A percentile compares a stretch with the other conserved stretches of the same genome.
phyloP scores from a whole-genome alignment of 495 filamentous ascomycete genomes.

The Durotheca rogersii region DNA sequence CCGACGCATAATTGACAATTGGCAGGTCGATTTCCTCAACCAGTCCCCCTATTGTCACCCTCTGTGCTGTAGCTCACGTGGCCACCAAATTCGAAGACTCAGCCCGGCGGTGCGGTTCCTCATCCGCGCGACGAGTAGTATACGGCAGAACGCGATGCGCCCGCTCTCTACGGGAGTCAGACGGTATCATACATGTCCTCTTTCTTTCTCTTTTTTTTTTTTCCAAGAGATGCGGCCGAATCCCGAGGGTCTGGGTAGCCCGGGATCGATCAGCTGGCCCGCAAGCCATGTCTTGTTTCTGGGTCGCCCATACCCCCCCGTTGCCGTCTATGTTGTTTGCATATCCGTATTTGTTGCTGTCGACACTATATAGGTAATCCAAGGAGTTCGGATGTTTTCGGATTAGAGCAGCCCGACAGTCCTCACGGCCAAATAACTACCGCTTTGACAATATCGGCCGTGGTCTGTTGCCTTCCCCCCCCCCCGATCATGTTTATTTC shows the following conservation, averaged over 20 bases:
- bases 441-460: constrained; percentile 8
- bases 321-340: not conserved
- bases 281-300: constrained; percentile 10
- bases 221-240: constrained; percentile 1
- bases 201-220: too few relatives aligned
- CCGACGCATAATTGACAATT: constrained; percentile 20
- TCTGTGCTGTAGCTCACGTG: constrained; percentile 17
- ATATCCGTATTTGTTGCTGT: not conserved
- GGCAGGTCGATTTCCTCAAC: too few relatives aligned
- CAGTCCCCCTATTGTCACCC: too few relatives aligned
- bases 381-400: constrained; percentile 14
- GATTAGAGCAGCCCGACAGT: constrained; percentile 4
- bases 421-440: constrained; percentile 12
- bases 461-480: constrained; percentile 7
- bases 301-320: not conserved
- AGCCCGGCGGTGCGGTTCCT: constrained; percentile 17
- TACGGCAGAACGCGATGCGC: constrained; percentile 9
- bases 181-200: too few relatives aligned
- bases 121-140: constrained; percentile 8
- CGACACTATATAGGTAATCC: constrained; percentile 1
- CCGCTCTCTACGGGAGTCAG: constrained; percentile 12
- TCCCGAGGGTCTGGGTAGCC: constrained; percentile 26
- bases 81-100: constrained; percentile 14
- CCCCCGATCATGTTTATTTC: constrained; percentile 17
- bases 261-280: constrained; percentile 6